These are phyloP conservation scores for Acanthamoeba royreba DNA, from an alignment of 208 protist species.

Conservation along the genomic window DNA sequence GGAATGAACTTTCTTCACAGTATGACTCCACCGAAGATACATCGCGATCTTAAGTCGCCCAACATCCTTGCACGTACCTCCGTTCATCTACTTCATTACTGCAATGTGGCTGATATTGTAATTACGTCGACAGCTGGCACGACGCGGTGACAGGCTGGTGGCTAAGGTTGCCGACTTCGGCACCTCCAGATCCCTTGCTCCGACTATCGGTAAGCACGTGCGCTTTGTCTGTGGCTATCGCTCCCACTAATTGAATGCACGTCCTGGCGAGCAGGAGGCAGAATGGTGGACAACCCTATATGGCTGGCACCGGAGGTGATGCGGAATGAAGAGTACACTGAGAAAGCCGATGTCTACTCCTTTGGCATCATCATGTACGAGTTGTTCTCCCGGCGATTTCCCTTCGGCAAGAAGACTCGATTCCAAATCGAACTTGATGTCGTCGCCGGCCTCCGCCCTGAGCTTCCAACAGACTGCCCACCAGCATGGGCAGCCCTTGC, in stretches of 20 bases:
- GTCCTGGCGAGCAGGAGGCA: not conserved
- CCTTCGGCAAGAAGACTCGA: not conserved
- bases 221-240: not conserved
- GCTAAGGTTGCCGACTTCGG: constrained; percentile 69
- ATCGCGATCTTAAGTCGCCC: constrained; percentile 54
- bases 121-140: not conserved
- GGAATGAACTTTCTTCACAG: constrained; percentile 52
- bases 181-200: constrained; percentile 43
- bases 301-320: constrained; percentile 68
- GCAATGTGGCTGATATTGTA: not conserved
- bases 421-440: constrained; percentile 41
- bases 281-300: constrained; percentile 37
- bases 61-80: not conserved
- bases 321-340: constrained; percentile 60
- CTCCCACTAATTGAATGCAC: not conserved
- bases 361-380: constrained; percentile 61
- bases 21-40: constrained; percentile 44
- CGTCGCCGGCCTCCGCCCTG: not conserved
- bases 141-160: not conserved
- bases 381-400: not conserved
- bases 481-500: not conserved
- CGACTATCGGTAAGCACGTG: not conserved
- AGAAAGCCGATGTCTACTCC: constrained; percentile 59
- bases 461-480: not conserved
- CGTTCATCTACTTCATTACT: not conserved